Evolutionary conservation across 306 rosid genomes (phyloP).

Genomic region (Astragalus membranaceus): DNA sequence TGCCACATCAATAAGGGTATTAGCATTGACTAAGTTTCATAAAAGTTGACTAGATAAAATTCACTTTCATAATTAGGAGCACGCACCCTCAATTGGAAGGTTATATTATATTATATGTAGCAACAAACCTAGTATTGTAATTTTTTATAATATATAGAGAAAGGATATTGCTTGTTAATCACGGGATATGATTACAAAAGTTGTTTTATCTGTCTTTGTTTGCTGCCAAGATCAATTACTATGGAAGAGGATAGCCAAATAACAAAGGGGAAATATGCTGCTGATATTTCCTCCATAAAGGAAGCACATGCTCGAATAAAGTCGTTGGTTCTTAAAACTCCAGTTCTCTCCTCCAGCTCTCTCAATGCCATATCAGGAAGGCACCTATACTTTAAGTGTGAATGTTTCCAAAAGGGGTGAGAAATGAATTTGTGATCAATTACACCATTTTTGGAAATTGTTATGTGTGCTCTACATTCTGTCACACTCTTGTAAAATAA

Average conservation of each 20-base stretch:
- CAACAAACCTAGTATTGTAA: too few species aligned
- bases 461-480: not conserved
- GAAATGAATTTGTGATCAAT: conserved; percentile 20
- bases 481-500: not conserved
- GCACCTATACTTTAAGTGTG: conserved; percentile 76
- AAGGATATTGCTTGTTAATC: not conserved
- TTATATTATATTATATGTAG: too few species aligned
- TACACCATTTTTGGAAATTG: too few species aligned
- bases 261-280: conserved; percentile 58
- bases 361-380: conserved; percentile 64
- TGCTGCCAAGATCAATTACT: not conserved
- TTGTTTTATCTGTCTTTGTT: not conserved
- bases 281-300: conserved; percentile 67
- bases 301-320: conserved; percentile 65
- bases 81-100: too few species aligned
- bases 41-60: too few species aligned
- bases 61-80: too few species aligned
- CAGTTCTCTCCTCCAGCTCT: conserved; percentile 56
- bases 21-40: too few species aligned
- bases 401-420: conserved; percentile 86
- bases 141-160: too few species aligned
- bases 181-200: not conserved
- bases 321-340: conserved; percentile 56
- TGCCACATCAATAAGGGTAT: too few species aligned
- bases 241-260: conserved; percentile 51